Evolutionary conservation across 306 rosid species (phyloP), one percentile per base, ranked within the genome.

Genomic region (Luffa acutangula): DNA sequence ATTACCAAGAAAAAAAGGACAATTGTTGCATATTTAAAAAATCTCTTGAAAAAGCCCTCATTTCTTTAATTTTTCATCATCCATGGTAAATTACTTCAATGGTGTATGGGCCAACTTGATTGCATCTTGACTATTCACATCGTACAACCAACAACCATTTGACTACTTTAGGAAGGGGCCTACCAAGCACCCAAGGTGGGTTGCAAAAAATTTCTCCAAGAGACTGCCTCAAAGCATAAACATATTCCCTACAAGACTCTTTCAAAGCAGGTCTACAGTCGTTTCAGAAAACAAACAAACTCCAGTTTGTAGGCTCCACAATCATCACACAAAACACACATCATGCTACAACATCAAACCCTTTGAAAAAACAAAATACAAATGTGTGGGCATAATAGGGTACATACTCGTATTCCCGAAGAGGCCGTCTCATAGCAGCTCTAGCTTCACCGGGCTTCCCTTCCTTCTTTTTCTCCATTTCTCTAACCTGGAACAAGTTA

Each of bases 401-500:
- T 66, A 74, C 89, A 7, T 81, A 88, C 98, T 97, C 96, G 78
- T 93, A 87, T 72, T 96, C 98, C 84, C 96, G 88, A 53, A 96
- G 96, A 81, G 97, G 91, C 33, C 94, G 97, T 82, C 99, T 90
- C 79, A 93, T 78, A 83, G 89, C 89, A 63, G 97, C 97, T 89
- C 97, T 93, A 17, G 98, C 97, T 80, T 93, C 98, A 17, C 99
- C 99, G 25, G 98, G 99, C 81, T 88, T 93, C 80, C 99, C 99
- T 93, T 96, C 99, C 84, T 89, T 96, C 83, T 83, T 96, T 83
- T 89, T 93, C 85, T 96, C 99, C 99, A 96, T 96, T 85, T 96
- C 98, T 49, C 97, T 87, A 34, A 91, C 92, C 99, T 96, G 49
- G 78, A 74, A 77, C 63, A 80, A 45, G 41, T 78, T 75, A 82